These are phyloP conservation scores for Colletotrichum siamense DNA, from an alignment of 2,329 filamentous ascomycete genomes.

Conservation along the genomic window DNA sequence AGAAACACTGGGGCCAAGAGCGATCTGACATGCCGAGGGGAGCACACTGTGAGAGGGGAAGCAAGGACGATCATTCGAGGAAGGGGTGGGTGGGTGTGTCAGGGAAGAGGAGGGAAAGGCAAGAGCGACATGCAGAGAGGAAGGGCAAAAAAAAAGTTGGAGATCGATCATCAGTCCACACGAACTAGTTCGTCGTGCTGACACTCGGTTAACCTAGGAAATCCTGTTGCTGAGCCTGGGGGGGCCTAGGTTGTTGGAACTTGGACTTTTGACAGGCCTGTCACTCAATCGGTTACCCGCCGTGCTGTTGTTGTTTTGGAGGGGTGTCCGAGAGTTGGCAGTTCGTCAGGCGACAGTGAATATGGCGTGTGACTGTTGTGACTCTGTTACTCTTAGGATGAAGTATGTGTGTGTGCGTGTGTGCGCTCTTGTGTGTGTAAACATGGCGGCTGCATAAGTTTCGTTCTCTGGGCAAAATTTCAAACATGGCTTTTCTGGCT, in stretches of 20 bases:
- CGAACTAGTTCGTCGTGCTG: background rate
- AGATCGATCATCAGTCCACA: constrained; percentile 2
- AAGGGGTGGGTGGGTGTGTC: background rate
- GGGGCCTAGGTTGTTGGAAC: background rate
- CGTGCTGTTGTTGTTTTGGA: background rate
- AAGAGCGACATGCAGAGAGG: background rate
- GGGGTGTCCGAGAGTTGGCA: background rate
- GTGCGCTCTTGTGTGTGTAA: background rate
- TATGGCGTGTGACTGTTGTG: background rate
- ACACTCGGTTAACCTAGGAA: background rate
- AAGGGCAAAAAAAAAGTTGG: background rate
- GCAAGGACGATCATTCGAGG: background rate
- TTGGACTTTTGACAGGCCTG: constrained; percentile 2
- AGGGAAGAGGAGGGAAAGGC: background rate
- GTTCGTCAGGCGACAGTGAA: background rate
- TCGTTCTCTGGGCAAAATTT: background rate
- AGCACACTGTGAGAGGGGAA: background rate
- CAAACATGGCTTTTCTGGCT: background rate
- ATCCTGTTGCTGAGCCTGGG: background rate
- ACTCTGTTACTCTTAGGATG: background rate
- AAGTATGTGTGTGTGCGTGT: background rate
- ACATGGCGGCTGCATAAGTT: background rate
- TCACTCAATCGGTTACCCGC: background rate
- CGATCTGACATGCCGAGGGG: constrained; percentile 7
- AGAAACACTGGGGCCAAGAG: constrained; percentile 2